phyloP scores from a whole-genome alignment of 805 yeast genomes.

The Metschnikowia borealis region DNA sequence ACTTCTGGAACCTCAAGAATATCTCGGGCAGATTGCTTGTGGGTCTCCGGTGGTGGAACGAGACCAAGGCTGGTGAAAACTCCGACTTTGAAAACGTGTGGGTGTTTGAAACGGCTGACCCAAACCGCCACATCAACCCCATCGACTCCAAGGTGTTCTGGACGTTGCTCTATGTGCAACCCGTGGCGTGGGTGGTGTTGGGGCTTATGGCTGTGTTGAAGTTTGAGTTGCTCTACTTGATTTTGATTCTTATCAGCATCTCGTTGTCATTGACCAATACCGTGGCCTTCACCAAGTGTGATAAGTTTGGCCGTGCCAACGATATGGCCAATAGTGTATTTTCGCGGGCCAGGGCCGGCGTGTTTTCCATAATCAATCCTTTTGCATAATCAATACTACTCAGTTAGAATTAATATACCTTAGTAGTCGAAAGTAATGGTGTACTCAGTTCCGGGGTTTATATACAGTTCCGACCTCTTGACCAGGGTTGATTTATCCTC shows the following conservation, averaged over 20 bases:
- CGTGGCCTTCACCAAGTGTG: constrained; percentile 87
- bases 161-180: constrained; percentile 71
- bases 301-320: constrained; percentile 84
- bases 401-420: no score
- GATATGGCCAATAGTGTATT: constrained; percentile 55
- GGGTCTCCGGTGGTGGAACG: constrained; percentile 98
- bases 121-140: constrained; percentile 71
- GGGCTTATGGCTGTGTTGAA: constrained; percentile 77
- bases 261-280: constrained; percentile 77
- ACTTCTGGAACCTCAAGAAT: constrained; percentile 91
- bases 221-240: constrained; percentile 63
- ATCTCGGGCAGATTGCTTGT: constrained; percentile 86
- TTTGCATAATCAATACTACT: constrained; percentile 14
- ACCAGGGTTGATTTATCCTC: no score
- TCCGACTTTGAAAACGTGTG: constrained; percentile 61
- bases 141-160: constrained; percentile 89
- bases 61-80: constrained; percentile 34
- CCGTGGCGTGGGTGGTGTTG: constrained; percentile 69
- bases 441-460: no score
- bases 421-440: no score
- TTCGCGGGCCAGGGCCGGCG: constrained; percentile 46
- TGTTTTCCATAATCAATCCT: constrained; percentile 48
- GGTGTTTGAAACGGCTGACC: constrained; percentile 87
- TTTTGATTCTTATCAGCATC: constrained; percentile 63
- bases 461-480: no score